Evolutionary conservation across 257 asterid species (phyloP).

Genomic region (Solanum sitiens): DNA sequence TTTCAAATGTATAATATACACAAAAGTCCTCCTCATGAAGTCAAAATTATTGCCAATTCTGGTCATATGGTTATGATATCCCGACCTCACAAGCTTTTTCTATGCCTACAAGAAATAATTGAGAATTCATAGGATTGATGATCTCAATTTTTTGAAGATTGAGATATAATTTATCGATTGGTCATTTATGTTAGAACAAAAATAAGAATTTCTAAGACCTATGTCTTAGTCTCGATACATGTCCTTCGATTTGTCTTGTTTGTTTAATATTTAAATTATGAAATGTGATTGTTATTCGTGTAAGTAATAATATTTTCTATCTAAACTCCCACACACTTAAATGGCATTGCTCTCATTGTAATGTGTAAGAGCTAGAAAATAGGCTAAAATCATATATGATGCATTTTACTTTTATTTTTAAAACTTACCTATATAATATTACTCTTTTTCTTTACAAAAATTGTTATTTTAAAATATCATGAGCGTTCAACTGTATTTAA

Average conservation of each 20-base stretch:
- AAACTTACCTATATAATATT: too few relatives aligned
- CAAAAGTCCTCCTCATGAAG: constrained; percentile 31
- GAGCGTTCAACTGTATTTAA: too few relatives aligned
- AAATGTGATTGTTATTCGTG: not conserved
- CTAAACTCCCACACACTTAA: not conserved
- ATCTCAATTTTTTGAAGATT: not conserved
- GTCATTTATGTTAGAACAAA: not conserved
- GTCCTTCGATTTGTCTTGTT: not conserved
- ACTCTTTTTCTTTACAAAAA: too few relatives aligned
- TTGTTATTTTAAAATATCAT: too few relatives aligned
- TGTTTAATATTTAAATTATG: too few relatives aligned
- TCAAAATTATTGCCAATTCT: constrained; percentile 21
- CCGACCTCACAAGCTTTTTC: constrained; percentile 17
- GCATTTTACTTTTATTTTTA: too few relatives aligned
- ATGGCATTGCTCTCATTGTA: too few relatives aligned
- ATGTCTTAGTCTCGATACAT: not conserved
- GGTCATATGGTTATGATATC: constrained; percentile 60
- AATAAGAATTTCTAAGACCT: not conserved
- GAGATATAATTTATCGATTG: not conserved
- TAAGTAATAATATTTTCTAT: not conserved
- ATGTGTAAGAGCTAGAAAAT: too few relatives aligned
- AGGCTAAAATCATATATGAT: too few relatives aligned
- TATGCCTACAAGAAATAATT: constrained; percentile 15
- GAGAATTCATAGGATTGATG: too few relatives aligned
- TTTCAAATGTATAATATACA: constrained; percentile 35